Evolutionary conservation across 2,329 filamentous ascomycete species (phyloP).

Genomic region (Penicillium fuscoglaucum): DNA sequence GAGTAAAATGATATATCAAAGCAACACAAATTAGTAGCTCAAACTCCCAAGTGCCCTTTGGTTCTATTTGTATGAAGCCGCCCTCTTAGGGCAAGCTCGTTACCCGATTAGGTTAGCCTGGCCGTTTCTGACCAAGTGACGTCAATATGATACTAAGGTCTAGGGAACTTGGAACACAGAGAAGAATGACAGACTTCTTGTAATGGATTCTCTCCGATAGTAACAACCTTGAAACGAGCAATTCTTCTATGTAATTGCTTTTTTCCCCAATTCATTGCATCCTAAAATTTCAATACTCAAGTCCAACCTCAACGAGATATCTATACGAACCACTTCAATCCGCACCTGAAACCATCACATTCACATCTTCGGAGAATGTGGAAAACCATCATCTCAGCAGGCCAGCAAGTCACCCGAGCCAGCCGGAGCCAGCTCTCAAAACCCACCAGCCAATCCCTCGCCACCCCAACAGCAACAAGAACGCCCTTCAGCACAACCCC

Average conservation of each 20-base stretch:
- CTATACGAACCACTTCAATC: background rate
- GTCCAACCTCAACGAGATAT: background rate
- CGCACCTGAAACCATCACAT: background rate
- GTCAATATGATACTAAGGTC: constrained; percentile 28
- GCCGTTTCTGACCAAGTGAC: constrained; percentile 18
- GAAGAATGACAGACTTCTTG: background rate
- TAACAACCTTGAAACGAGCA: background rate
- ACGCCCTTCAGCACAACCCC: constrained; percentile 13
- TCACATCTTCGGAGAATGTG: constrained; percentile 16
- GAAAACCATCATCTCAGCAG: constrained; percentile 21
- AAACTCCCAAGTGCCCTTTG: background rate
- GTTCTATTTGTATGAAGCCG: background rate
- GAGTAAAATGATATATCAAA: background rate
- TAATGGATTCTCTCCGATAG: background rate
- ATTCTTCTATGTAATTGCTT: background rate
- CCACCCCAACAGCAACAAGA: background rate
- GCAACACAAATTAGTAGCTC: background rate
- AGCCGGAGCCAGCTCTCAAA: constrained; percentile 1
- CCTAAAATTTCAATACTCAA: background rate
- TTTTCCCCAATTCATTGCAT: background rate
- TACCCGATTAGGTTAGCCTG: constrained; percentile 19
- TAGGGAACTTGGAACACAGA: constrained; percentile 14
- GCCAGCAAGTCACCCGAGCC: constrained; percentile 16
- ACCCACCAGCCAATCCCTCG: background rate
- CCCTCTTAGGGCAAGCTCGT: constrained; percentile 16